phyloP scores from a whole-genome alignment of 1,284 basidiomycete species.

The Bondarzewia mesenterica region DNA sequence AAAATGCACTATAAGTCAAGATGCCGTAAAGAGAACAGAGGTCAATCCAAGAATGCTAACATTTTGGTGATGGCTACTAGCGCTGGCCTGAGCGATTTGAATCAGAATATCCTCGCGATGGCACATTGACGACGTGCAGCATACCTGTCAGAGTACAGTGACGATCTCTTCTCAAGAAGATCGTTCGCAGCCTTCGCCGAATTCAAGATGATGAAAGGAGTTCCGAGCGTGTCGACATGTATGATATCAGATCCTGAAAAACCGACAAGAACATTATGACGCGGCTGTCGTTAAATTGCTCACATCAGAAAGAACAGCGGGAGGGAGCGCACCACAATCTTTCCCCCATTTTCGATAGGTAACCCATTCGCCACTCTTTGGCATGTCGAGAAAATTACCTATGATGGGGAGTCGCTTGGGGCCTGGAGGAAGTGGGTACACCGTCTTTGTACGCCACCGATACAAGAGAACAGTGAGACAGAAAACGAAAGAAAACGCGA shows the following conservation, averaged over 20 bases:
- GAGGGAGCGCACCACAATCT: constrained; percentile 8
- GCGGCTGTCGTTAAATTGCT: too few relatives aligned
- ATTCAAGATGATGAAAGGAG: constrained; percentile 11
- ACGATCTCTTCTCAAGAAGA: constrained; percentile 9
- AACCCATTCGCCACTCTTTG: constrained; percentile 6
- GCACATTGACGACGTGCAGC: not conserved
- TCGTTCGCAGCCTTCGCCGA: constrained; percentile 10
- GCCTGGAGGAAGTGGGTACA: constrained; percentile 13
- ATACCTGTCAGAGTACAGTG: constrained; percentile 12
- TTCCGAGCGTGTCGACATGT: constrained; percentile 6
- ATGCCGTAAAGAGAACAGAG: too few relatives aligned
- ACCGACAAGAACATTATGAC: not conserved
- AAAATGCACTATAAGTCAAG: not conserved
- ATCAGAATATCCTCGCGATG: not conserved
- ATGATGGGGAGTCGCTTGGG: constrained; percentile 13
- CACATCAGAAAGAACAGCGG: not conserved
- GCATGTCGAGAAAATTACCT: constrained; percentile 16
- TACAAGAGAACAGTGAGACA: too few relatives aligned
- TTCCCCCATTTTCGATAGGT: constrained; percentile 12
- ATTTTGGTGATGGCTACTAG: not conserved
- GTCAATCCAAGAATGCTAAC: too few relatives aligned
- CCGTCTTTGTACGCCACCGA: not conserved
- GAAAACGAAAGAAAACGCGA: too few relatives aligned
- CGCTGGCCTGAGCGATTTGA: not conserved
- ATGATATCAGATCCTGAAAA: constrained; percentile 9